Evolutionary conservation across 805 yeast species (phyloP).

Genomic region (Candida pini): DNA sequence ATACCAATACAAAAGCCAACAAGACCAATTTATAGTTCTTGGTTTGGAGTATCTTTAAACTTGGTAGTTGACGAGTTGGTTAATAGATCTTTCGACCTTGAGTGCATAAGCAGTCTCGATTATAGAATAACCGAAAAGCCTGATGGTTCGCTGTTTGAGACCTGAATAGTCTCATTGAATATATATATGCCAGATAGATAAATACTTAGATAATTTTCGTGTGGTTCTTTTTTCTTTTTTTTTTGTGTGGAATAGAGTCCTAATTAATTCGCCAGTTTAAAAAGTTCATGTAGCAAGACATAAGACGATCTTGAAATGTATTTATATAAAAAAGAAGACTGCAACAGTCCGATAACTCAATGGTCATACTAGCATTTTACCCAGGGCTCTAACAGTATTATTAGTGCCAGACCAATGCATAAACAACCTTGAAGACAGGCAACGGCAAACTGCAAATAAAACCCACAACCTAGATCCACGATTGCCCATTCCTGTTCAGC

Average conservation of each 20-base stretch:
- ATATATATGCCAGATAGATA: too few species aligned
- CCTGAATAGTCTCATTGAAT: too few species aligned
- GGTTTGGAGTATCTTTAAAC: constrained; percentile 62
- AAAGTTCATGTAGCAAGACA: too few species aligned
- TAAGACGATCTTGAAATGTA: too few species aligned
- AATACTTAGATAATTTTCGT: too few species aligned
- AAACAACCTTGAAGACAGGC: constrained; percentile 9
- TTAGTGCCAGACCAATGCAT: constrained; percentile 10
- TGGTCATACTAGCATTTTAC: too few species aligned
- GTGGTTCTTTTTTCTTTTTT: too few species aligned
- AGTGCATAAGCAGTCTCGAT: constrained; percentile 53
- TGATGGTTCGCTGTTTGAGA: constrained; percentile 35
- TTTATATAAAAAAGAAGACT: too few species aligned
- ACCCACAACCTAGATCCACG: constrained; percentile 15
- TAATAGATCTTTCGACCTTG: constrained; percentile 31
- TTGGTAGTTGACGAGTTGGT: constrained; percentile 54
- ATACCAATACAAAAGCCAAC: constrained; percentile 23
- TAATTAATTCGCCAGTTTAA: too few species aligned
- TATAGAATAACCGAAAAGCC: constrained; percentile 66
- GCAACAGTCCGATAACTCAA: too few species aligned
- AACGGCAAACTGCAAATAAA: constrained; percentile 9
- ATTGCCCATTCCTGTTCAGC: constrained; percentile 13
- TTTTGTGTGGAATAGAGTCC: too few species aligned
- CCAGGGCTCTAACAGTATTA: constrained; percentile 15
- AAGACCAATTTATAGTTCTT: constrained; percentile 62